Conservation (phyloP, 2,329 filamentous ascomycete genomes). For the Colletotrichum agaves region DNA sequence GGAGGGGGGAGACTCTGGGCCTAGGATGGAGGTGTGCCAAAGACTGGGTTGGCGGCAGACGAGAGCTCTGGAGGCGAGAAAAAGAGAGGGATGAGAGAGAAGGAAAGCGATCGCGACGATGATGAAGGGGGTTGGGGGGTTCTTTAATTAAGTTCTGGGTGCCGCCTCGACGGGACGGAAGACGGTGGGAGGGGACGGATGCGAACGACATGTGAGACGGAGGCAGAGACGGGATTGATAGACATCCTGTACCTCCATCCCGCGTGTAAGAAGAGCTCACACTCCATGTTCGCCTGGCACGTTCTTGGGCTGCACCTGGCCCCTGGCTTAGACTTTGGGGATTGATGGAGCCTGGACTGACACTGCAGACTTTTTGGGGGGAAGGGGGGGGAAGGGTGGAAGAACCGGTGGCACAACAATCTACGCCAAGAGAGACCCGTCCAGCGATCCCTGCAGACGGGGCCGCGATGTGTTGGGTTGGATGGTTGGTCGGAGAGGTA, state of each 20-base stretch:
- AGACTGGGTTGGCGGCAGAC: neutral
- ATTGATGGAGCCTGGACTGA: neutral
- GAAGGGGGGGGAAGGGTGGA: neutral
- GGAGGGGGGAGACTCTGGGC: slow-evolving; percentile 2
- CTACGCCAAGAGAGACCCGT: slow-evolving; percentile 27
- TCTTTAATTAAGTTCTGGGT: slow-evolving; percentile 30
- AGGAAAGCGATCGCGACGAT: neutral
- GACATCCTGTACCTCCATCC: slow-evolving; percentile 3
- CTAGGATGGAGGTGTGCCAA: neutral
- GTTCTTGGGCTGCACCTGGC: slow-evolving; percentile 31
- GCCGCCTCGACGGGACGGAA: slow-evolving; percentile 12
- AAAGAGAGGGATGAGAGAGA: slow-evolving; percentile 18
- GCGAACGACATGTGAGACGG: slow-evolving; percentile 25
- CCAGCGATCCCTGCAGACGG: slow-evolving; percentile 19
- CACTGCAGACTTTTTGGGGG: slow-evolving; percentile 13
- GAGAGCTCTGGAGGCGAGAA: slow-evolving; percentile 28
- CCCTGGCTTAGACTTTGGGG: slow-evolving; percentile 19
- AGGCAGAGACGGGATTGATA: neutral
- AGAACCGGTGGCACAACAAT: too few relatives aligned
- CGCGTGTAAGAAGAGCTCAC: slow-evolving; percentile 1
- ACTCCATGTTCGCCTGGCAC: slow-evolving; percentile 12
- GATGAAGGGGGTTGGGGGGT: slow-evolving; percentile 17
- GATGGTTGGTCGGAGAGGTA: slow-evolving; percentile 4
- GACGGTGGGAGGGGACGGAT: slow-evolving; percentile 12
- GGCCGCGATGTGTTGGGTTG: slow-evolving; percentile 18